Evolutionary conservation across 2,329 filamentous ascomycete genomes (phyloP).

Genomic region (Pseudocercospora ulei): DNA sequence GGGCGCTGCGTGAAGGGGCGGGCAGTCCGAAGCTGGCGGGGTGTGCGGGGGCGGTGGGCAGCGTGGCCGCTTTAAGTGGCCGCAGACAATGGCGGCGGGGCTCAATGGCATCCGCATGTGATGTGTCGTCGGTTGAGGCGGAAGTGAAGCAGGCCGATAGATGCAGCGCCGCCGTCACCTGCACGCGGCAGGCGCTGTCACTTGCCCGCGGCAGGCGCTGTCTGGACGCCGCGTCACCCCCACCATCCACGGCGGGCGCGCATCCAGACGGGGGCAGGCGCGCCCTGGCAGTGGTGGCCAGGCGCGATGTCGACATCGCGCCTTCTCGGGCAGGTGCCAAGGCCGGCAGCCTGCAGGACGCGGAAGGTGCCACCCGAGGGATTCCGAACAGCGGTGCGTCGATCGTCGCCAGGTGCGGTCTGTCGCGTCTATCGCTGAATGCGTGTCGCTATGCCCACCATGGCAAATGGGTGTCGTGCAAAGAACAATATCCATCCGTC

Average conservation of each 20-base stretch:
- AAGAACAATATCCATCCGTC: slow-evolving; percentile 6
- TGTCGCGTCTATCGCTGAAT: slow-evolving; percentile 1
- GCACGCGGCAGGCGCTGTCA: not conserved
- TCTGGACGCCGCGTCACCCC: too few relatives aligned
- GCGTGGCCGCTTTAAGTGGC: not conserved
- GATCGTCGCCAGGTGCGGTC: not conserved
- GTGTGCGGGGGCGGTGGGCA: too few relatives aligned
- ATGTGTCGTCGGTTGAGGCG: not conserved
- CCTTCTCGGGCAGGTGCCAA: too few relatives aligned
- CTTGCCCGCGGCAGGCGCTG: not conserved
- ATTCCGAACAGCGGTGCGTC: too few relatives aligned
- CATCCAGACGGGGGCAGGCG: too few relatives aligned
- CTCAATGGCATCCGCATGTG: not conserved
- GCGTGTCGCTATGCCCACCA: slow-evolving; percentile 2
- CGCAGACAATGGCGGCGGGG: not conserved
- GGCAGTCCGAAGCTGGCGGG: too few relatives aligned
- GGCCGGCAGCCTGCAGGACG: too few relatives aligned
- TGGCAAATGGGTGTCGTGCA: slow-evolving; percentile 6
- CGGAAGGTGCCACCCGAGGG: not conserved
- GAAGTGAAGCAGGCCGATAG: slow-evolving; percentile 1
- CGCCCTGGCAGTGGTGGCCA: too few relatives aligned
- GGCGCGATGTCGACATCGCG: too few relatives aligned
- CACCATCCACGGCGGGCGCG: too few relatives aligned
- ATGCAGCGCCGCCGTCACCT: slow-evolving; percentile 1
- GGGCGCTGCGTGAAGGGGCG: not conserved